Evolutionary conservation across 176 grass and related monocot species (phyloP).

Genomic region (Ampelocalamus luodianensis): DNA sequence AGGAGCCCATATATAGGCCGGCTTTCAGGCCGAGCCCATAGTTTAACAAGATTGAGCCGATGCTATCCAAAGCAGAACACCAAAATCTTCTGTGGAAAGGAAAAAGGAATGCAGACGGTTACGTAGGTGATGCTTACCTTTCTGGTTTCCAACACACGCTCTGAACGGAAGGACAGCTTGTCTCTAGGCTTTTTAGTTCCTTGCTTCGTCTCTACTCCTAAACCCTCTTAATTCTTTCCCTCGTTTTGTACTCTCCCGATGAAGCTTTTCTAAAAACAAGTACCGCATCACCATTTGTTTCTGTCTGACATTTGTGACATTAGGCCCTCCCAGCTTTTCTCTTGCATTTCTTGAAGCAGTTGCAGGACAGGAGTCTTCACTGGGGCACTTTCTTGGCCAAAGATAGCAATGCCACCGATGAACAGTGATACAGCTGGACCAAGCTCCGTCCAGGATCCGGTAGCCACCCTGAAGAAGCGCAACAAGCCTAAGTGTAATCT

Average conservation of each 20-base stretch:
- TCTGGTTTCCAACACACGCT: conserved; percentile 30
- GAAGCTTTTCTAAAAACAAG: conserved; percentile 26
- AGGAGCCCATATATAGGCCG: no score
- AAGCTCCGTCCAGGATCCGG: neutral
- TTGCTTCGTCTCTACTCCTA: conserved; percentile 55
- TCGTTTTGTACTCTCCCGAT: conserved; percentile 10
- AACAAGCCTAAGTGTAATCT: conserved; percentile 58
- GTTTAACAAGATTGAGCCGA: neutral
- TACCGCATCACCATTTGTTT: conserved; percentile 36
- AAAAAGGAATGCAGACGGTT: conserved; percentile 5
- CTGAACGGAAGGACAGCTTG: conserved; percentile 29
- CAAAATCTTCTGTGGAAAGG: conserved; percentile 20
- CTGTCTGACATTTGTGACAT: neutral
- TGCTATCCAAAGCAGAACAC: conserved; percentile 13
- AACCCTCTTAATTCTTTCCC: conserved; percentile 36
- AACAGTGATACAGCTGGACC: neutral
- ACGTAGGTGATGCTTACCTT: conserved; percentile 62
- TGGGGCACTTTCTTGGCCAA: neutral
- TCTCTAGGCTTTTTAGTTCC: conserved; percentile 44
- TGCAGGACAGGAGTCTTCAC: neutral
- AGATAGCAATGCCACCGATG: neutral
- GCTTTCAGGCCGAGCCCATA: no score
- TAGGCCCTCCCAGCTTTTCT: neutral
- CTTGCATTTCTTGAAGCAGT: conserved; percentile 33
- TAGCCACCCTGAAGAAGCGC: conserved; percentile 11